Percentiles rank a stretch among this genome's conserved stretches.
phyloP scores from a whole-genome alignment of 345 rosid species.

The Geranium brycei region DNA sequence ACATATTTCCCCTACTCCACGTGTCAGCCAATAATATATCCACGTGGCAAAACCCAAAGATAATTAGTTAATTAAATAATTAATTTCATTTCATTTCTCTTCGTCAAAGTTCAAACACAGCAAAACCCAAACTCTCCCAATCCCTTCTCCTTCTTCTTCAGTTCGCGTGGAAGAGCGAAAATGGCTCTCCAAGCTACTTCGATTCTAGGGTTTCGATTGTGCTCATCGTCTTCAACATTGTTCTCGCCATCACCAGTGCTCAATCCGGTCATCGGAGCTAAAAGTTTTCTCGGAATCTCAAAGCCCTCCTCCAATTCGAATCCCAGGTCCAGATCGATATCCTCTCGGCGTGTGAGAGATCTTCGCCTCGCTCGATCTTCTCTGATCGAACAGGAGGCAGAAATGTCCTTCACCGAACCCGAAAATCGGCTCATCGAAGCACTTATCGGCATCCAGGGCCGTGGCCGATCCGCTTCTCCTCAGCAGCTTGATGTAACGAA shows the following conservation, averaged over 20 bases:
- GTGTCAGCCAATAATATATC: not conserved
- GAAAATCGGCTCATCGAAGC: slow-evolving; percentile 69
- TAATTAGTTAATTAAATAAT: too few relatives aligned
- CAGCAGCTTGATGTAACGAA: slow-evolving; percentile 50
- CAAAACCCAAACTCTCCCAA: too few relatives aligned
- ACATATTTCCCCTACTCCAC: not conserved
- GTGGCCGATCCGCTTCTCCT: slow-evolving; percentile 74
- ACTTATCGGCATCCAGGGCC: slow-evolving; percentile 85
- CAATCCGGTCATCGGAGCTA: not conserved
- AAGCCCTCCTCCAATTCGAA: slow-evolving; percentile 2
- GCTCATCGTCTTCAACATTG: not conserved
- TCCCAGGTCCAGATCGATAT: slow-evolving; percentile 1
- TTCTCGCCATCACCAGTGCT: not conserved
- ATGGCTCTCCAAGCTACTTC: not conserved
- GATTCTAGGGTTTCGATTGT: not conserved
- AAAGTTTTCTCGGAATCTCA: not conserved
- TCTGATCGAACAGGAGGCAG: slow-evolving; percentile 13
- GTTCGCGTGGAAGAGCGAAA: not conserved
- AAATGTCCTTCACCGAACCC: slow-evolving; percentile 35
- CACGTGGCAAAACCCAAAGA: not conserved
- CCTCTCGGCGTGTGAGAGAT: slow-evolving; percentile 1
- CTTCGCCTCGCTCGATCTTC: slow-evolving; percentile 14
- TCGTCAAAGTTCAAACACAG: too few relatives aligned
- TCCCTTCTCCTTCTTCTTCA: not conserved
- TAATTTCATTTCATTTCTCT: too few relatives aligned